Evolutionary conservation across 768 basidiomycete genomes (phyloP).

Genomic region (Termitomyces sp.): DNA sequence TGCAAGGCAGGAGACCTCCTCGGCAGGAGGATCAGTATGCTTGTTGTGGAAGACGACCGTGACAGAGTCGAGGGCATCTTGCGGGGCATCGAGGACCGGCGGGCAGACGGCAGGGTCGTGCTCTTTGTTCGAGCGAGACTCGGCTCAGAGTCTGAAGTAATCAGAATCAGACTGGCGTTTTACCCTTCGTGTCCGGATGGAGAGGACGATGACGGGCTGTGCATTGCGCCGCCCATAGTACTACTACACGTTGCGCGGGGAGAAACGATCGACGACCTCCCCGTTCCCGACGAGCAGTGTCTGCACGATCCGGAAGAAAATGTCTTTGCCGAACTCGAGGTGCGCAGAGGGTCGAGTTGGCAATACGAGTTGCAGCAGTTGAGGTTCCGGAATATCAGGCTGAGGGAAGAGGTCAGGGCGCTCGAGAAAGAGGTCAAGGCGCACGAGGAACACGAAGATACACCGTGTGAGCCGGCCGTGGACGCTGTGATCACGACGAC

Average conservation of each 20-base stretch:
- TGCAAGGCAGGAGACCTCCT: slow-evolving; percentile 49
- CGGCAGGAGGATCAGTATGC: slow-evolving; percentile 25
- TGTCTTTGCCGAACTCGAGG: slow-evolving; percentile 71
- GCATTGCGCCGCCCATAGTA: slow-evolving; percentile 27
- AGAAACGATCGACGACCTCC: slow-evolving; percentile 8
- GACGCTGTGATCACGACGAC: background rate
- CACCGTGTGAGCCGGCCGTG: background rate
- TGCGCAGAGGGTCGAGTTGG: slow-evolving; percentile 72
- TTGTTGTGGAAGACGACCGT: slow-evolving; percentile 20
- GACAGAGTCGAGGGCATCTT: slow-evolving; percentile 25
- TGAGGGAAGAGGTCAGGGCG: slow-evolving; percentile 47
- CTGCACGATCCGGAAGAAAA: slow-evolving; percentile 18
- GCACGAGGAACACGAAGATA: background rate
- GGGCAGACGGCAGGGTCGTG: slow-evolving; percentile 7
- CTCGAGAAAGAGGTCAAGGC: slow-evolving; percentile 19
- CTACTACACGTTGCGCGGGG: slow-evolving; percentile 31
- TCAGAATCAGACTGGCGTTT: slow-evolving; percentile 18
- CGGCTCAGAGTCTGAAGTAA: slow-evolving; percentile 14
- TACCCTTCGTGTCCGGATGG: slow-evolving; percentile 18
- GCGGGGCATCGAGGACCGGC: slow-evolving; percentile 14
- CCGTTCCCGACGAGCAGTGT: background rate
- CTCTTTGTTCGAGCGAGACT: slow-evolving; percentile 10
- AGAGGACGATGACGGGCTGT: background rate
- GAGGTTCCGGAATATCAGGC: slow-evolving; percentile 59
- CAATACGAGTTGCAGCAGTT: slow-evolving; percentile 90